These are phyloP conservation scores for Lecanicillium sp. DNA, from an alignment of 2,329 filamentous ascomycete genomes.

Conservation along the genomic window DNA sequence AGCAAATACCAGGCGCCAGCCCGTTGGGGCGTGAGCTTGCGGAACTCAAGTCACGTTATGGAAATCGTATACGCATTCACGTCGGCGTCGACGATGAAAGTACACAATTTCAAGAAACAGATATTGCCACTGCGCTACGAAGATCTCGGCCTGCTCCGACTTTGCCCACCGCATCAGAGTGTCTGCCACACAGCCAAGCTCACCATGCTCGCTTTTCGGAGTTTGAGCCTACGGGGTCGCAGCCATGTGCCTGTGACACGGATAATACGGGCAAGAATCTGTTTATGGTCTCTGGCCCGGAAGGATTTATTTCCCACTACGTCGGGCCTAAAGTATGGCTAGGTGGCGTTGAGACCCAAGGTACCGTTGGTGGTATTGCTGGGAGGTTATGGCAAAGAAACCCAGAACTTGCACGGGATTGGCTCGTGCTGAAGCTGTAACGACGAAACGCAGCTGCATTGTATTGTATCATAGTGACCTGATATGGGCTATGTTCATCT, in stretches of 20 bases:
- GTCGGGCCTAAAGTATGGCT: constrained; percentile 75
- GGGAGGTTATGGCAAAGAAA: constrained; percentile 49
- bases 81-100: constrained; percentile 82
- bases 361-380: constrained; percentile 63
- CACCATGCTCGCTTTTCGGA: constrained; percentile 9
- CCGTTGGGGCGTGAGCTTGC: constrained; percentile 58
- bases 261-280: constrained; percentile 47
- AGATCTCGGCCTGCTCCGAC: background rate
- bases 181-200: constrained; percentile 12
- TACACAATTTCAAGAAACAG: constrained; percentile 52
- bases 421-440: constrained; percentile 49
- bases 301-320: constrained; percentile 78
- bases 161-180: background rate
- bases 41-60: constrained; percentile 52
- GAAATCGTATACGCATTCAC: constrained; percentile 54
- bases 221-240: constrained; percentile 7
- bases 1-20: constrained; percentile 27
- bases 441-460: background rate
- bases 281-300: constrained; percentile 82
- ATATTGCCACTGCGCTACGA: constrained; percentile 36
- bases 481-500: too few species aligned
- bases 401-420: constrained; percentile 32
- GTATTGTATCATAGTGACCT: background rate
- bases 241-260: constrained; percentile 15
- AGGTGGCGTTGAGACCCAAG: constrained; percentile 67